Percentiles rank a stretch among this genome's conserved stretches.
Evolutionary conservation across 179 eudicot species (phyloP).

Genomic region (Vitellaria paradoxa): DNA sequence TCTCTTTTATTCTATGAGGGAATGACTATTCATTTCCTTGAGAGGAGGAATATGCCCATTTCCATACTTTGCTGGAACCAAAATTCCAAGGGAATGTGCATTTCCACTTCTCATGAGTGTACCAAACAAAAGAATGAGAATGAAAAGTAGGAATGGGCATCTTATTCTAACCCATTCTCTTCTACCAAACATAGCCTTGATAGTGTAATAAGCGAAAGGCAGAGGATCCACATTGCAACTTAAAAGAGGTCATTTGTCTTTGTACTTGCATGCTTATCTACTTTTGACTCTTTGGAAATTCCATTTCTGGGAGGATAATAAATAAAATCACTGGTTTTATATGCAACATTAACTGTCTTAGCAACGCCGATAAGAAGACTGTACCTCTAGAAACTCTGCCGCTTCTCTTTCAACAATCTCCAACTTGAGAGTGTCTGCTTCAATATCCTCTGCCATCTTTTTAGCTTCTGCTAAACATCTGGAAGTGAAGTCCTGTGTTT

Average conservation of each 20-base stretch:
- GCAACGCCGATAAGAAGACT: background rate
- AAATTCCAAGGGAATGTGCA: too few species aligned
- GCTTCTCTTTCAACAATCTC: conserved; percentile 64
- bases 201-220: background rate
- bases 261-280: background rate
- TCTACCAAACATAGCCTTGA: too few species aligned
- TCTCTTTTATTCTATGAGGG: too few species aligned
- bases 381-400: conserved; percentile 65
- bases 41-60: too few species aligned
- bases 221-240: background rate
- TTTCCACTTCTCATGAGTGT: too few species aligned
- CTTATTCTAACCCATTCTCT: too few species aligned
- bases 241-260: background rate
- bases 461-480: conserved; percentile 66
- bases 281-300: background rate
- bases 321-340: background rate
- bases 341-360: background rate
- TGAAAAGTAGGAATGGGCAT: too few species aligned
- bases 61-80: too few species aligned
- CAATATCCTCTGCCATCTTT: conserved; percentile 41
- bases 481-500: conserved; percentile 53
- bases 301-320: background rate
- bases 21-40: too few species aligned
- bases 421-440: conserved; percentile 46
- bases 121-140: too few species aligned